Base-by-base conservation (phyloP, 2,329 filamentous ascomycete species). In the Cytospora schulzeri region DNA sequence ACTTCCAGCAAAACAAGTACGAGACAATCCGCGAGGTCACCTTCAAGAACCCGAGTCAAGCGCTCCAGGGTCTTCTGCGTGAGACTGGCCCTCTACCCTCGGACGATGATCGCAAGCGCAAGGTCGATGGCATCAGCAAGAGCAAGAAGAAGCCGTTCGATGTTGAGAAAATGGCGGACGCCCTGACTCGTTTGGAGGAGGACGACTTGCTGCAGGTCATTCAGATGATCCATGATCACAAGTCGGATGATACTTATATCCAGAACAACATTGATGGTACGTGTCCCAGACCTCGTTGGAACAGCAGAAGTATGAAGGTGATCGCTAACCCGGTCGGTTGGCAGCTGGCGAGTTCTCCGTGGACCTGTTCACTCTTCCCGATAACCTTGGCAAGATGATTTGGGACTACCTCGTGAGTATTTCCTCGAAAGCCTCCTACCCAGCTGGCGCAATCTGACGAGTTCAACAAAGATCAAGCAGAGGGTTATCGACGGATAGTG, bases 191-290 rank as follows among this genome's bases (percentile, higher is more conserved):
- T 81, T 87, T 99, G 29, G 86, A 87, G 69, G 95, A 99, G 80
- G 95, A 99, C 70, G 94, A 98, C 73, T 81, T 99, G 51, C 83
- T 99, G 67, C 91, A 95, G 71, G 92, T 98, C 28, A 96, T 99
- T 67, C 94, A 98, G 80, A 90, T 99, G 86, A 94, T 99, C 68
- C 95, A 98, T 77, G 95, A 99, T 79, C 92, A 97, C 80, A 98
- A 98, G 83, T 89, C 87, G 1, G 87, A 92, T 7, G 93, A 97
- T 69, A 97, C 94, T 1, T 98, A 97, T 79, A 96, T 94, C 57
- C 93, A 96, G 81, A 98, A 97, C 72, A 96, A 99, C 77, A 87
- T 97, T 64, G 95, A 99, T 73, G 91, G 92, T 96, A 80, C 80
- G 90, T 85, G 28, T 53, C 45, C 63, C 24, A 50, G 52, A 48